Conservation (phyloP, 805 yeast species). For the Spathaspora hagerdaliae region DNA sequence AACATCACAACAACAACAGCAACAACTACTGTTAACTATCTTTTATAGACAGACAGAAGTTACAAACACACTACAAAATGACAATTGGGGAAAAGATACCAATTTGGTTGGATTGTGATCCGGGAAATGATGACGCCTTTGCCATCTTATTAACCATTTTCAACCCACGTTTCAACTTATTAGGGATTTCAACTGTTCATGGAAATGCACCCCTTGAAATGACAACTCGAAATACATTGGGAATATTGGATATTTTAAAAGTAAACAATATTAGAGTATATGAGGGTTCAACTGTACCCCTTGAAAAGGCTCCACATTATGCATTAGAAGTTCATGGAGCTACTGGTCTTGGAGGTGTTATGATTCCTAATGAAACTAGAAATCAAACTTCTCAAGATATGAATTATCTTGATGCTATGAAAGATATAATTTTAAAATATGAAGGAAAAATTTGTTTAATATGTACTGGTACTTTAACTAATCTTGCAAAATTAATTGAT, state of each 20-base stretch:
- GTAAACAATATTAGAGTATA: slow-evolving; percentile 57
- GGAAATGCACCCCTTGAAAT: slow-evolving; percentile 64
- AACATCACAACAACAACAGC: too few relatives aligned
- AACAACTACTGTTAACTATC: background rate
- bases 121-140: slow-evolving; percentile 85
- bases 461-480: slow-evolving; percentile 78
- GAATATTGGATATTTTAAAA: slow-evolving; percentile 58
- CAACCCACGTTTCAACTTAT: slow-evolving; percentile 52
- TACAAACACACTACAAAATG: slow-evolving; percentile 9
- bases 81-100: slow-evolving; percentile 37
- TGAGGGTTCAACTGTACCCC: slow-evolving; percentile 59
- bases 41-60: background rate
- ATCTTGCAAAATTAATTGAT: slow-evolving; percentile 54
- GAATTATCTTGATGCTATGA: slow-evolving; percentile 33
- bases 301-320: slow-evolving; percentile 43
- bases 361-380: slow-evolving; percentile 43
- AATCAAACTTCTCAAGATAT: slow-evolving; percentile 13
- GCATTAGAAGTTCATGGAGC: slow-evolving; percentile 71
- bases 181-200: slow-evolving; percentile 73
- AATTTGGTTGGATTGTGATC: slow-evolving; percentile 88
- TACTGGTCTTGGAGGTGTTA: slow-evolving; percentile 76
- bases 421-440: slow-evolving; percentile 38
- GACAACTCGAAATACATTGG: slow-evolving; percentile 68
- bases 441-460: slow-evolving; percentile 54
- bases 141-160: slow-evolving; percentile 64